Conservation (phyloP, 371 early-diverging fungal genomes). For the Actinomortierella ambigua region DNA sequence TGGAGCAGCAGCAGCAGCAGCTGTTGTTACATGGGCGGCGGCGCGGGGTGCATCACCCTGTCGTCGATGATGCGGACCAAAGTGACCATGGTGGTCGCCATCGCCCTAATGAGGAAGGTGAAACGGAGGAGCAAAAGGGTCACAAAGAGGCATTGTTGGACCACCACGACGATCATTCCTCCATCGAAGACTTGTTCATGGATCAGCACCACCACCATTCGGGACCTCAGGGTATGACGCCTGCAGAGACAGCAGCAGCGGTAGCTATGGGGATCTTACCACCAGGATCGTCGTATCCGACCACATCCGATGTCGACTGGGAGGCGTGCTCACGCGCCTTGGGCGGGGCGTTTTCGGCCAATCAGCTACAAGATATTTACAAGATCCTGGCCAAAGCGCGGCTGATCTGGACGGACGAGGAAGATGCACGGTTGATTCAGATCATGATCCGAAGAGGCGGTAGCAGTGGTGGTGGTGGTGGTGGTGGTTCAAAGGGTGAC, state of each 20-base stretch:
- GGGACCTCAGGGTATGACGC: not conserved
- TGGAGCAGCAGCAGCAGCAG: constrained; percentile 16
- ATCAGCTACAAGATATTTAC: constrained; percentile 20
- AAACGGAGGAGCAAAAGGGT: not conserved
- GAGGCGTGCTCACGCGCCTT: constrained; percentile 12
- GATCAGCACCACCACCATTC: not conserved
- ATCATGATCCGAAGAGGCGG: constrained; percentile 31
- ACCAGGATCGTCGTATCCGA: not conserved
- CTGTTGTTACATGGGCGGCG: too few relatives aligned
- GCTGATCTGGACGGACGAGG: constrained; percentile 41
- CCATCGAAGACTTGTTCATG: not conserved
- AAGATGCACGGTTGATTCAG: constrained; percentile 31
- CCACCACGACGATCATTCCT: not conserved
- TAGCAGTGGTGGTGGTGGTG: too few relatives aligned
- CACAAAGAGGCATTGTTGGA: not conserved
- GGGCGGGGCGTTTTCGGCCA: constrained; percentile 18
- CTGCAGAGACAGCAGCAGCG: not conserved
- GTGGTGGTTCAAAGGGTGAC: too few relatives aligned
- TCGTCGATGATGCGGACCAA: constrained; percentile 12
- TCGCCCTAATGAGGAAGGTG: constrained; percentile 2
- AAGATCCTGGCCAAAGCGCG: constrained; percentile 20
- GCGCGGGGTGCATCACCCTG: too few relatives aligned
- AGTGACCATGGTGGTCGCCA: not conserved
- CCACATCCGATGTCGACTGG: constrained; percentile 25
- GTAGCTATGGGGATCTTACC: not conserved